phyloP scores from a whole-genome alignment of 495 filamentous ascomycete genomes.

The Daldinia vernicosa region DNA sequence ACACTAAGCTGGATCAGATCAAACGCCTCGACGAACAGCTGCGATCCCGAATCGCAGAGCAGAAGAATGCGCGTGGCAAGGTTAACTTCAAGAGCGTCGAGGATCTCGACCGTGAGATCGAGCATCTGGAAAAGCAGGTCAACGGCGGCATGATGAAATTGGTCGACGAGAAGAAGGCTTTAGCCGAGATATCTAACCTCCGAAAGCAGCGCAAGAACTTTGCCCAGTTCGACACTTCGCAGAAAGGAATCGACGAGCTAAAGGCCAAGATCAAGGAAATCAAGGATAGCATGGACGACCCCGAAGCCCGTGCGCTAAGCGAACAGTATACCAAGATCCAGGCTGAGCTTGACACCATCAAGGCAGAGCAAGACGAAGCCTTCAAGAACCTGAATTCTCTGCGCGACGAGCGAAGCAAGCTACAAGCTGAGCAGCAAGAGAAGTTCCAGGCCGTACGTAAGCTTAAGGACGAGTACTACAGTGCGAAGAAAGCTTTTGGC shows the following conservation, averaged over 20 bases:
- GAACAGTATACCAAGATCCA: slow-evolving; percentile 84
- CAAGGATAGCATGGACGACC: slow-evolving; percentile 86
- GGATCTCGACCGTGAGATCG: slow-evolving; percentile 85
- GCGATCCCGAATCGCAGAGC: slow-evolving; percentile 80
- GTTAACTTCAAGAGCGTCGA: slow-evolving; percentile 85
- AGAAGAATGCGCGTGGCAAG: slow-evolving; percentile 79
- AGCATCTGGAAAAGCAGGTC: slow-evolving; percentile 80
- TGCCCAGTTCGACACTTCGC: slow-evolving; percentile 76
- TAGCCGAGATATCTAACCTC: slow-evolving; percentile 80
- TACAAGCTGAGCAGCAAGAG: slow-evolving; percentile 81
- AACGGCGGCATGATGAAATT: slow-evolving; percentile 88
- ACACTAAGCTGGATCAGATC: slow-evolving; percentile 82
- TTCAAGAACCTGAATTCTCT: slow-evolving; percentile 87
- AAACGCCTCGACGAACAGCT: slow-evolving; percentile 83
- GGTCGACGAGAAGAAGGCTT: slow-evolving; percentile 95
- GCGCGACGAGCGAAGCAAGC: slow-evolving; percentile 85
- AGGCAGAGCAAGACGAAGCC: slow-evolving; percentile 86
- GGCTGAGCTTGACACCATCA: slow-evolving; percentile 86
- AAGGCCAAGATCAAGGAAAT: slow-evolving; percentile 86
- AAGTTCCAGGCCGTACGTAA: slow-evolving; percentile 82
- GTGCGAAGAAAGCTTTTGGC: slow-evolving; percentile 75
- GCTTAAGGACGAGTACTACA: slow-evolving; percentile 86
- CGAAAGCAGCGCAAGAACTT: slow-evolving; percentile 92
- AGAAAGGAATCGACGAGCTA: slow-evolving; percentile 84
- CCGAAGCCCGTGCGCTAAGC: slow-evolving; percentile 86